Evolutionary conservation across 2,329 filamentous ascomycete genomes (phyloP), one percentile per base, ranked within the genome.

Genomic region (Fusarium tupiense): DNA sequence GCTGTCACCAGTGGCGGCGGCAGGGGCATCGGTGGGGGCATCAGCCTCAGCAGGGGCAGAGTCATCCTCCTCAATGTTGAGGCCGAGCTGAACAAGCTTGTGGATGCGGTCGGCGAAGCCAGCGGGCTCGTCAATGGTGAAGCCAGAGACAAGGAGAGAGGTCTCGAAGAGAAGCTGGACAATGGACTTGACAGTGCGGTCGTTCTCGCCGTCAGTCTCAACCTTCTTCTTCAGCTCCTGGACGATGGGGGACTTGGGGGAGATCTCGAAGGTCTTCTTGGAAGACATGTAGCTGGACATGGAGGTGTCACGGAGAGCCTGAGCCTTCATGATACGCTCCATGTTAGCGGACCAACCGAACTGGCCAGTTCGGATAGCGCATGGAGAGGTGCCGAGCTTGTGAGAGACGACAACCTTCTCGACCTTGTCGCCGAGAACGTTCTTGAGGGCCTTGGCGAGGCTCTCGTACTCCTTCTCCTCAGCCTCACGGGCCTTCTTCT

Each of bases 251-350:
- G 94, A 98, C 91, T 96, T 96, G 85, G 96, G 96, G n/a, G 96
- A 98, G 87, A 99, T 98, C 90, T 99, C 96, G 80, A 99, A 98
- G 38, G 96, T 99, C 94, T 99, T 99, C 95, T 99, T 99, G 85
- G 96, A 98, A 78, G 94, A 97, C 96, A 99, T 99, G 94, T 99
- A 99, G 81, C 94, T 97, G 87, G 91, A 94, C 96, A 99, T 99
- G 82, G 95, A 98, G 79, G 96, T 99, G 89, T 99, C 96, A 88
- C 96, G 96, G 82, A 99, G 96, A 83, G 96, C 96, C 90, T 99
- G 96, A 35, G 96, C 96, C 93, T 99, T 99, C 96, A 99, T 99
- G 92, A 99, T 99, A 90, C 96, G 96, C 91, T 99, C 96, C 96
- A 99, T 99, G 92, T 99, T 99, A 84, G 96, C 96, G 67, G 96